A percentile compares a stretch with the other conserved stretches of the same genome.
Conservation (phyloP, 306 rosid genomes). For the Cucurbita ficifolia region DNA sequence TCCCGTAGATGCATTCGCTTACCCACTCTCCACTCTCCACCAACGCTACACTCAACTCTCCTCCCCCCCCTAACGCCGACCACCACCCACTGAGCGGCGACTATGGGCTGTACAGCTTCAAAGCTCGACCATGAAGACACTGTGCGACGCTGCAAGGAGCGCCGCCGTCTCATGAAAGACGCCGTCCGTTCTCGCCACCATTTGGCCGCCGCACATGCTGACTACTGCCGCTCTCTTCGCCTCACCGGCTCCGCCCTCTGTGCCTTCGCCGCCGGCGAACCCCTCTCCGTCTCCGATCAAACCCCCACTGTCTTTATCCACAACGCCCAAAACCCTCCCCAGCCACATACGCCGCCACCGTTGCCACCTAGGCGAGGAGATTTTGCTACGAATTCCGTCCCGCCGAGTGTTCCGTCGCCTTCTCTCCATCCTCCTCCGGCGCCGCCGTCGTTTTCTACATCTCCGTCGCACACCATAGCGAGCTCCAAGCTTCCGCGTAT, state of each 20-base stretch:
- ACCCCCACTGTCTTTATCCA: constrained; percentile 82
- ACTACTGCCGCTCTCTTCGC: constrained; percentile 87
- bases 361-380: neutral
- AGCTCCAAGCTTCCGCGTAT: constrained; percentile 53
- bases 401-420: constrained; percentile 31
- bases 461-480: constrained; percentile 32
- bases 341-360: neutral
- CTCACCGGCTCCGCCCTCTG: constrained; percentile 67
- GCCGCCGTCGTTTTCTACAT: constrained; percentile 1
- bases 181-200: constrained; percentile 75
- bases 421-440: constrained; percentile 19
- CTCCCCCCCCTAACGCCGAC: neutral
- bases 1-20: neutral
- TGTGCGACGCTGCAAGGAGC: constrained; percentile 82
- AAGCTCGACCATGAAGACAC: constrained; percentile 91
- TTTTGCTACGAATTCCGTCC: constrained; percentile 1
- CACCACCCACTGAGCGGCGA: neutral
- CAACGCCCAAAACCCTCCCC: constrained; percentile 12
- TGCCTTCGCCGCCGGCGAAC: constrained; percentile 60
- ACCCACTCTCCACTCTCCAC: neutral
- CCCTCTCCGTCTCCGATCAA: constrained; percentile 53
- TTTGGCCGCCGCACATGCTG: constrained; percentile 92
- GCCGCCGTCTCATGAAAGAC: constrained; percentile 84
- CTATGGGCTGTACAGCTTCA: constrained; percentile 90
- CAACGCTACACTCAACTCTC: neutral